Conservation (phyloP, 1,284 basidiomycete species). For the Peniophora sp. region DNA sequence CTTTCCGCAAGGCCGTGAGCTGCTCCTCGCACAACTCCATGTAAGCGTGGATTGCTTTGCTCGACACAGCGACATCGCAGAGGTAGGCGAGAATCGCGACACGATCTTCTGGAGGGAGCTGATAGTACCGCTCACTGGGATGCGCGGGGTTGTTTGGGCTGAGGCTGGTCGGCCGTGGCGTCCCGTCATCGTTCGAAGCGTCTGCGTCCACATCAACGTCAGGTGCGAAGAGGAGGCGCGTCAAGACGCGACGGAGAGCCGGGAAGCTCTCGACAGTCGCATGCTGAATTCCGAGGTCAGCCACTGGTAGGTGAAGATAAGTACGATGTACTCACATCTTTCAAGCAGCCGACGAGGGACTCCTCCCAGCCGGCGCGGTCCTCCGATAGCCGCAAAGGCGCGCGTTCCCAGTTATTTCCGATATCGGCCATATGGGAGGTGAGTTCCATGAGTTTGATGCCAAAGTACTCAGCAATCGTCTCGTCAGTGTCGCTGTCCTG, state of each 20-base stretch:
- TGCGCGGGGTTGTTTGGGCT: constrained; percentile 33
- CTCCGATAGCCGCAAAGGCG: constrained; percentile 58
- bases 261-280: constrained; percentile 73
- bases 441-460: constrained; percentile 52
- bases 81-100: constrained; percentile 83
- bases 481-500: constrained; percentile 35
- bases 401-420: constrained; percentile 76
- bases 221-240: constrained; percentile 66
- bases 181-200: constrained; percentile 24
- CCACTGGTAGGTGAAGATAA: neutral
- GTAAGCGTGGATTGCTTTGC: constrained; percentile 78
- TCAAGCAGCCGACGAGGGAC: constrained; percentile 79
- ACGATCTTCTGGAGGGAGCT: constrained; percentile 71
- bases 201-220: constrained; percentile 20
- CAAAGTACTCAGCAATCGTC: constrained; percentile 27
- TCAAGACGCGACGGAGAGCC: constrained; percentile 65
- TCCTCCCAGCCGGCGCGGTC: constrained; percentile 78
- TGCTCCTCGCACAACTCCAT: constrained; percentile 89
- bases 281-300: constrained; percentile 41
- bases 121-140: constrained; percentile 67
- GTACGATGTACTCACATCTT: constrained; percentile 60
- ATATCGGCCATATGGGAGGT: constrained; percentile 59
- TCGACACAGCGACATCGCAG: constrained; percentile 85
- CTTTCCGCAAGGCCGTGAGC: constrained; percentile 88
- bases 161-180: constrained; percentile 24